Conservation (phyloP, 2,329 filamentous ascomycete genomes). For the Cryphonectria carpinicola region DNA sequence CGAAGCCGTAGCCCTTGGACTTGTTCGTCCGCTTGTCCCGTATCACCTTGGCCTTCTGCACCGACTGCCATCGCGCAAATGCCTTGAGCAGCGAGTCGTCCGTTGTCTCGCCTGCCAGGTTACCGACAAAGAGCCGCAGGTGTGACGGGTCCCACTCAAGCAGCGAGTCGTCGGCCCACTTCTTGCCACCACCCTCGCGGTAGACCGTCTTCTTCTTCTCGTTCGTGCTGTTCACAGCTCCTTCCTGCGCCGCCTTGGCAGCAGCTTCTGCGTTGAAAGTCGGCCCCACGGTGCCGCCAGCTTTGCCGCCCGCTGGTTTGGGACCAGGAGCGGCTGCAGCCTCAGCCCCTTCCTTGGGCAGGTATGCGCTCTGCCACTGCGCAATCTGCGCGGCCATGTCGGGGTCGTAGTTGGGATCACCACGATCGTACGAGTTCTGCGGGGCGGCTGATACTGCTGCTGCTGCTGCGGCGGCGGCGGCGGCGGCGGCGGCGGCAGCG, state of each 20-base stretch:
- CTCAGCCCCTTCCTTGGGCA: constrained; percentile 59
- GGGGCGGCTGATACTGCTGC: constrained; percentile 38
- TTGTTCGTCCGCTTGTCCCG: constrained; percentile 96
- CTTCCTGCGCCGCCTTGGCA: constrained; percentile 44
- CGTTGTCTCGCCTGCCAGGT: constrained; percentile 94
- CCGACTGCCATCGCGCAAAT: constrained; percentile 83
- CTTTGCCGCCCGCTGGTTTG: constrained; percentile 35
- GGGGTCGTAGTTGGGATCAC: constrained; percentile 61
- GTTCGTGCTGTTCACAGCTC: constrained; percentile 52
- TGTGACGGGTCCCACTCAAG: constrained; percentile 96
- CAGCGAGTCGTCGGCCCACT: constrained; percentile 85
- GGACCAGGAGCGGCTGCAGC: constrained; percentile 32
- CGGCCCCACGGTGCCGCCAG: constrained; percentile 35
- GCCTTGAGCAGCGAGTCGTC: constrained; percentile 95
- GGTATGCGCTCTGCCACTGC: constrained; percentile 92
- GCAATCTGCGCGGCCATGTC: constrained; percentile 91
- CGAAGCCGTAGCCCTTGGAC: constrained; percentile 94
- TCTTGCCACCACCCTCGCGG: constrained; percentile 86
- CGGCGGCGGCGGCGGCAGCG: constrained; percentile 39
- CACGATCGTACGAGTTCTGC: constrained; percentile 32
- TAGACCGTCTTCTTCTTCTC: constrained; percentile 84
- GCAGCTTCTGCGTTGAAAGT: constrained; percentile 38
- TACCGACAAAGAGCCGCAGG: constrained; percentile 93
- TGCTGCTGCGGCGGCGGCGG: constrained; percentile 36
- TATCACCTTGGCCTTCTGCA: constrained; percentile 91